phyloP scores from a whole-genome alignment of 192 early-diverging fungal genomes.

The Rhizophagus sp. region DNA sequence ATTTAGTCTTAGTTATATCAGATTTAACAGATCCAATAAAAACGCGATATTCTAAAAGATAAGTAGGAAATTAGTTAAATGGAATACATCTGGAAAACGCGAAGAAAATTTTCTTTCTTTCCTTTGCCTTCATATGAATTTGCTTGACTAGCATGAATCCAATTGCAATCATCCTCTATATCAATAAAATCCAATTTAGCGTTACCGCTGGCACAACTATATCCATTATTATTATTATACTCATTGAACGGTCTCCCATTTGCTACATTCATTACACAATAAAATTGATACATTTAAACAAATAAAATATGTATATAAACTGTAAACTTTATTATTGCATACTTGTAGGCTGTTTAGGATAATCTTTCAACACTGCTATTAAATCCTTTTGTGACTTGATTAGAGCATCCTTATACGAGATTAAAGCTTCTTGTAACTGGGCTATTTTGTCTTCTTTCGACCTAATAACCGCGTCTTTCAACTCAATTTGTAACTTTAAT shows the following conservation, averaged over 20 bases:
- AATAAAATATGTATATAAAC: neutral
- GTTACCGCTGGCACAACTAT: neutral
- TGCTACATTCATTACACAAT: neutral
- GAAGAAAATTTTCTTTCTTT: neutral
- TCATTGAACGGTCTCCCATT: neutral
- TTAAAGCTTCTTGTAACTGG: constrained; percentile 2
- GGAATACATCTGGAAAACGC: neutral
- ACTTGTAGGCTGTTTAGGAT: neutral
- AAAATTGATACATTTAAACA: neutral
- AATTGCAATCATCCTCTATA: neutral
- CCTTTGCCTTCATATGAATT: neutral
- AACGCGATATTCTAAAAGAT: neutral
- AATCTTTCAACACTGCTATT: neutral
- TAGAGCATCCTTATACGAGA: neutral
- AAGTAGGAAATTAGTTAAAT: neutral
- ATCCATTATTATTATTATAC: neutral
- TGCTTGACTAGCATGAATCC: no score
- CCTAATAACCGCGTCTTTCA: neutral
- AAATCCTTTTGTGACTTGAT: neutral
- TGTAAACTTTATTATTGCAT: neutral
- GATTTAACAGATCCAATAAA: neutral
- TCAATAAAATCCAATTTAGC: neutral
- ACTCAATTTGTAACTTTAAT: neutral
- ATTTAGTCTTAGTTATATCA: neutral
- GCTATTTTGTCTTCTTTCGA: constrained; percentile 9